Conservation (phyloP, 2,329 filamentous ascomycete genomes). For the Aphanocladium album region DNA sequence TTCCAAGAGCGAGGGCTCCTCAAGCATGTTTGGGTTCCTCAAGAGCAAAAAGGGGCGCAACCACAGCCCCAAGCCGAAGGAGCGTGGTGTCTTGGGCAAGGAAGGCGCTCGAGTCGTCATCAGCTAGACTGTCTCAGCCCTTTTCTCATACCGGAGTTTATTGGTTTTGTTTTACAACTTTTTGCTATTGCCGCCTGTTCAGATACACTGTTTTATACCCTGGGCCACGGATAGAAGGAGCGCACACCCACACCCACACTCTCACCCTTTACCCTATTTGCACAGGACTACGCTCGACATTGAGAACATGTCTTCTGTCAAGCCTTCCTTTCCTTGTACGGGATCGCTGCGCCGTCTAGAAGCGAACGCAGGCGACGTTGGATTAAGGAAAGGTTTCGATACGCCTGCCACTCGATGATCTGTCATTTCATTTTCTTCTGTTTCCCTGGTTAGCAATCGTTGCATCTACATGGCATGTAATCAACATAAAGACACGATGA, state of each 20-base stretch:
- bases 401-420: no score
- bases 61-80: constrained; percentile 89
- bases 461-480: background rate
- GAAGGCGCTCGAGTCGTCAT: constrained; percentile 85
- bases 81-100: constrained; percentile 89
- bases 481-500: background rate
- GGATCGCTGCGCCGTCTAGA: no score
- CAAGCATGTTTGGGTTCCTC: constrained; percentile 86
- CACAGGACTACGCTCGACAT: no score
- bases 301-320: no score
- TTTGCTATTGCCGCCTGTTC: background rate
- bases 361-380: no score
- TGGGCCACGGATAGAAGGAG: constrained; percentile 8
- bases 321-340: no score
- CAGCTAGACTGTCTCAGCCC: constrained; percentile 38
- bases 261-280: background rate
- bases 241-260: background rate
- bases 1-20: constrained; percentile 50
- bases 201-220: constrained; percentile 11
- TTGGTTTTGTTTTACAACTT: background rate
- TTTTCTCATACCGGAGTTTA: background rate
- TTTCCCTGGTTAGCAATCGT: background rate
- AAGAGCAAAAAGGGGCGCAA: constrained; percentile 84
- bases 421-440: background rate
- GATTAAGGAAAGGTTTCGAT: no score